These are phyloP conservation scores for Henckelia pumila DNA, from an alignment of 257 asterid genomes.

Conservation along the genomic window DNA sequence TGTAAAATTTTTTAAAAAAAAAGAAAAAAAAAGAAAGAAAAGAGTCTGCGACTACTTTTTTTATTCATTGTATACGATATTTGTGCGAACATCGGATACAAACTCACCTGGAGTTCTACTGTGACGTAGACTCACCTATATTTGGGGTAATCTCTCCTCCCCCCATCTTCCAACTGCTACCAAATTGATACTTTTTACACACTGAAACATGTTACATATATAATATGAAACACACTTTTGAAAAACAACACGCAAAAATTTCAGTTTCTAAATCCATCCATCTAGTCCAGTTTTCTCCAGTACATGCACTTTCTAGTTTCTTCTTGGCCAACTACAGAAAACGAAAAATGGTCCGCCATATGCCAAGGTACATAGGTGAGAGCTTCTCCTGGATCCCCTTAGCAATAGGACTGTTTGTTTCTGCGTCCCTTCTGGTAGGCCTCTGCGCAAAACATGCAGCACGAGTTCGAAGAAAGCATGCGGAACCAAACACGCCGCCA, in stretches of 20 bases:
- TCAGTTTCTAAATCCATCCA: too few relatives aligned
- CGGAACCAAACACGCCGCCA: conserved; percentile 22
- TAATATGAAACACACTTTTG: conserved; percentile 16
- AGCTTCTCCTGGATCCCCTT: conserved; percentile 33
- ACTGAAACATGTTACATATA: conserved; percentile 4
- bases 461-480: conserved; percentile 21
- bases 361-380: conserved; percentile 29
- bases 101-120: too few relatives aligned
- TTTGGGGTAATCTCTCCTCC: conserved; percentile 5
- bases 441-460: conserved; percentile 65
- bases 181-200: conserved; percentile 12
- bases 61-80: too few relatives aligned
- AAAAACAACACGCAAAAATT: too few relatives aligned
- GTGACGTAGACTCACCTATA: too few relatives aligned
- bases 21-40: too few relatives aligned
- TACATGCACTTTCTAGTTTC: neutral
- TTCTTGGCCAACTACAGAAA: neutral
- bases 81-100: too few relatives aligned
- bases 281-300: too few relatives aligned
- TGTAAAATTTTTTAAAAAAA: too few relatives aligned
- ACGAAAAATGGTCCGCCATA: conserved; percentile 51
- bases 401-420: conserved; percentile 55
- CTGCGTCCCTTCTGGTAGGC: conserved; percentile 47
- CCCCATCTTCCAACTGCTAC: conserved; percentile 41
- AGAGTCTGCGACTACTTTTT: too few relatives aligned